Base-by-base conservation (phyloP, 2,329 filamentous ascomycete species). In the Boeremia lycopersici region DNA sequence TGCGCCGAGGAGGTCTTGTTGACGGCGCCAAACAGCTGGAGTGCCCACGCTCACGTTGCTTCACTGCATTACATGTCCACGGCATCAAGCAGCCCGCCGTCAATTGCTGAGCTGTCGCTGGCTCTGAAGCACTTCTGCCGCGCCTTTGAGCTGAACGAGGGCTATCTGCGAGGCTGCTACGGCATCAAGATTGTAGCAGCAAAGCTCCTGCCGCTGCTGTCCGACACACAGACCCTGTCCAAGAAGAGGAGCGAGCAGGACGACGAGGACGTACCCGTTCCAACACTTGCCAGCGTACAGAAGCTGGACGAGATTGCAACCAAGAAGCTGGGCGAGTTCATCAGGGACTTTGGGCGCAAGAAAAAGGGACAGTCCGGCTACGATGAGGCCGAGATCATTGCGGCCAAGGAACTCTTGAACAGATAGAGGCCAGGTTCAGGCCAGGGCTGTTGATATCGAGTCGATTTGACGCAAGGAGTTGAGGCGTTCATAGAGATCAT, bases 1-100 rank as follows among this genome's bases (percentile, higher is more conserved):
- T 89, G 91, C 56, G 78, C 96, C 39, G 95, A 99, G 74, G 95
- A 99, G 74, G 91, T 96, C 17, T 76, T 99, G 39, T 80, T 98
- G 46, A 81, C 96, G 53, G 85, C 86, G 48, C 93, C 95, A 4
- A 96, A 96, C 78, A 91, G 93, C 17, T 99, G 95, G 93, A 98
- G 96, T 79, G 90, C 96, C 61, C 92, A 97, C 74, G 93, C 93
- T 44, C 86, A 89, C 43, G 77, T 97, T 25, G 95, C 92, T 13
- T 95, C 98, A 74, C 77, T 96, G 29, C 80, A 89, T 35, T 91
- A 91, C 71, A 86, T 96, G 77, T 85, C 87, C 30, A 75, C 65
- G n/a, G 47, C 61, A 4, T 53, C 67, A 28, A 62, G 51, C 55
- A 61, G 35, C 51, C 66, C 76, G 6, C 63, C 64, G 8, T 63